Percentiles rank a stretch among this genome's conserved stretches.
phyloP scores from a whole-genome alignment of 2,329 filamentous ascomycete species.

The Cordyceps fumosorosea region DNA sequence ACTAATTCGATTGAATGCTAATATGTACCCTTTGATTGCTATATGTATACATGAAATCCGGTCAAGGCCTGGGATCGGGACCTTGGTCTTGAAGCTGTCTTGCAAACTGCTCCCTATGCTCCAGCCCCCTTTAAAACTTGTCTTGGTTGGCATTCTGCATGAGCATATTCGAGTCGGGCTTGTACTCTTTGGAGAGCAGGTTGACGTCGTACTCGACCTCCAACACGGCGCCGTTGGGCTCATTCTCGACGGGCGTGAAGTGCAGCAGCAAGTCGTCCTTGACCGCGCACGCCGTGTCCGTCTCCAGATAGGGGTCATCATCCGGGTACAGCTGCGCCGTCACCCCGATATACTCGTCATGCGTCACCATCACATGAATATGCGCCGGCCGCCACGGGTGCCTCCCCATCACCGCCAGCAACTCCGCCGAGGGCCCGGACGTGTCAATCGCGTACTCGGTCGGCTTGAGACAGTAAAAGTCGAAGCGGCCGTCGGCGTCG shows the following conservation, averaged over 20 bases:
- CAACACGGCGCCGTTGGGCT: neutral
- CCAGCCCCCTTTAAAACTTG: neutral
- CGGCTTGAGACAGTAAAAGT: conserved; percentile 69
- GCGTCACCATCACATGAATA: conserved; percentile 6
- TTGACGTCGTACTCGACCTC: conserved; percentile 5
- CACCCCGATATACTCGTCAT: neutral
- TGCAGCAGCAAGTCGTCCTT: conserved; percentile 2
- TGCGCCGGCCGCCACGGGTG: neutral
- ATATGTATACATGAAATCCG: neutral
- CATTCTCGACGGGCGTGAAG: neutral
- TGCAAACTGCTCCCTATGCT: neutral
- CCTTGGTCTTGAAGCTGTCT: neutral
- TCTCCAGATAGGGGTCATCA: neutral
- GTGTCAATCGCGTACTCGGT: conserved; percentile 4
- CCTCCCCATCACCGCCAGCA: neutral
- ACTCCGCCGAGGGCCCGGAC: neutral
- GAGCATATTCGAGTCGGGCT: neutral
- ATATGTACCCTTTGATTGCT: neutral
- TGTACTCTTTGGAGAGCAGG: conserved; percentile 2
- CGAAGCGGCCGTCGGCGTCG: conserved; percentile 62
- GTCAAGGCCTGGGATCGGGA: too few relatives aligned
- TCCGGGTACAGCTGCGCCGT: neutral
- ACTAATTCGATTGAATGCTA: neutral
- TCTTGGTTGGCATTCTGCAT: conserved; percentile 5
- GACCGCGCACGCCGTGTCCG: conserved; percentile 3